phyloP scores from a whole-genome alignment of 495 filamentous ascomycete genomes.

The Trichoderma erinaceum region DNA sequence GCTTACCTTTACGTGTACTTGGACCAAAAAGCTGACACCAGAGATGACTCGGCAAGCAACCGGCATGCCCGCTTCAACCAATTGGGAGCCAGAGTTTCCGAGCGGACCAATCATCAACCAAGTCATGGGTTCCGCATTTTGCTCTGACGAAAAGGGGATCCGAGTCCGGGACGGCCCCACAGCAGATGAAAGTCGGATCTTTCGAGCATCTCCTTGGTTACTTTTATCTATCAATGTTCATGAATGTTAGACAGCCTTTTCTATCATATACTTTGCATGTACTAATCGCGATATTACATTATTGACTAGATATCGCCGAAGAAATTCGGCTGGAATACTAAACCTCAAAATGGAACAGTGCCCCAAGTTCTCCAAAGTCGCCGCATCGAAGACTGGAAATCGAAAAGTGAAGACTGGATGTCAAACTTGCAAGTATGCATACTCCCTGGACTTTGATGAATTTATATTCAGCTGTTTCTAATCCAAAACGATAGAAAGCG shows the following conservation, averaged over 20 bases:
- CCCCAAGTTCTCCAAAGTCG: constrained; percentile 4
- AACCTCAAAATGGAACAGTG: background rate
- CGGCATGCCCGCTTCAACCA: constrained; percentile 24
- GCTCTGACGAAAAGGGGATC: background rate
- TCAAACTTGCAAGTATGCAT: constrained; percentile 47
- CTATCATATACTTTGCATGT: background rate
- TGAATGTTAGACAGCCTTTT: background rate
- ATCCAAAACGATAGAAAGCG: constrained; percentile 28
- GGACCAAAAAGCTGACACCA: background rate
- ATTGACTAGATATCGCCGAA: background rate
- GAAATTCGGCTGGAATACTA: background rate
- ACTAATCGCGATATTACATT: background rate
- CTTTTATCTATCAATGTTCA: background rate
- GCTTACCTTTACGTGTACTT: too few species aligned
- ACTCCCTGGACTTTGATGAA: background rate
- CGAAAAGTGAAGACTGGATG: constrained; percentile 45
- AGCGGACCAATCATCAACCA: constrained; percentile 3
- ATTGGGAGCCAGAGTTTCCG: background rate
- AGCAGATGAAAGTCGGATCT: background rate
- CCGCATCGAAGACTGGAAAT: background rate
- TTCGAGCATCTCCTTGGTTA: background rate
- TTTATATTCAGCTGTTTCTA: background rate
- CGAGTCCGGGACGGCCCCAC: constrained; percentile 6
- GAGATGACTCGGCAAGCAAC: background rate
- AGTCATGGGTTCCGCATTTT: background rate